Conservation (phyloP, 2,329 filamentous ascomycete genomes). For the Hyphodiscus sp. region DNA sequence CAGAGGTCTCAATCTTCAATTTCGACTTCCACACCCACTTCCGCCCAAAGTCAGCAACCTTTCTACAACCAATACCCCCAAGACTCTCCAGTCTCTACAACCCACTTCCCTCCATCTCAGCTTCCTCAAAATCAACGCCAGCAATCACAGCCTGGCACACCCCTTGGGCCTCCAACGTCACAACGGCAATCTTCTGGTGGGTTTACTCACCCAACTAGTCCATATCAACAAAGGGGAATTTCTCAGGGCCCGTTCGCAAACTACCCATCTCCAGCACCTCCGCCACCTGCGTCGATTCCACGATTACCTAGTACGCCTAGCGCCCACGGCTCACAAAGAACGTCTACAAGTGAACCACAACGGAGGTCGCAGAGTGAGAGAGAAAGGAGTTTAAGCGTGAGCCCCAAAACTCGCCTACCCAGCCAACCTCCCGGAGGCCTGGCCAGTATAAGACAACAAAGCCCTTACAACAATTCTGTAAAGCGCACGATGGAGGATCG, state of each 20-base stretch:
- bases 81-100: constrained; percentile 41
- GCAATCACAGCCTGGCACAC: constrained; percentile 33
- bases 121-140: constrained; percentile 27
- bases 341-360: constrained; percentile 35
- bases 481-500: constrained; percentile 28
- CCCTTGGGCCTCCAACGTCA: constrained; percentile 43
- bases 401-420: constrained; percentile 63
- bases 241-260: constrained; percentile 19
- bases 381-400: constrained; percentile 67
- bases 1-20: constrained; percentile 51
- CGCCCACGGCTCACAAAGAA: constrained; percentile 42
- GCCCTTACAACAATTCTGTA: constrained; percentile 13
- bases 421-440: constrained; percentile 21
- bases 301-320: constrained; percentile 38
- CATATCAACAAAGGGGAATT: constrained; percentile 49
- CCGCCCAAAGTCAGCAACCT: constrained; percentile 51
- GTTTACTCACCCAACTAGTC: constrained; percentile 49
- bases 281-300: constrained; percentile 32
- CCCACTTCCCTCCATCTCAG: constrained; percentile 20
- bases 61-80: constrained; percentile 45
- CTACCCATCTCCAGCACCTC: constrained; percentile 30
- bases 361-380: constrained; percentile 53
- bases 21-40: constrained; percentile 55
- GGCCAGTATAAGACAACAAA: constrained; percentile 15
- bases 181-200: constrained; percentile 39